These are phyloP conservation scores for Pestalotiopsis sp. DNA, from an alignment of 2,329 filamentous ascomycete species.

Conservation along the genomic window DNA sequence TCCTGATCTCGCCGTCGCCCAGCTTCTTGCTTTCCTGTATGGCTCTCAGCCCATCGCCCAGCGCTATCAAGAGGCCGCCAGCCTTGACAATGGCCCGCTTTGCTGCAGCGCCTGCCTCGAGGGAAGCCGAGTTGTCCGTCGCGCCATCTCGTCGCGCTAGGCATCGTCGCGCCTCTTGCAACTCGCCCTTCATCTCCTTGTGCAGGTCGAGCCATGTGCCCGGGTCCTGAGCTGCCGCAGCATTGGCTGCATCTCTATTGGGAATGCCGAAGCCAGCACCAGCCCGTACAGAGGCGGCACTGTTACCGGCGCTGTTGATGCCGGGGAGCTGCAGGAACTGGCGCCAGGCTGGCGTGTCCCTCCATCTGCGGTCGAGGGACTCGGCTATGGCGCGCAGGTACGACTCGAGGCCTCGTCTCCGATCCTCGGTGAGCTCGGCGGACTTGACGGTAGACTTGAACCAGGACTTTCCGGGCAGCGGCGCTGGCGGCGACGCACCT, in stretches of 20 bases:
- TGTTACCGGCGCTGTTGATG: constrained; percentile 47
- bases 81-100: constrained; percentile 74
- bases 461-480: constrained; percentile 76
- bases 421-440: constrained; percentile 68
- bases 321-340: constrained; percentile 71
- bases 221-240: constrained; percentile 55
- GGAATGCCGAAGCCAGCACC: constrained; percentile 39
- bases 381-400: constrained; percentile 75
- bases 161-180: constrained; percentile 67
- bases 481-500: constrained; percentile 63
- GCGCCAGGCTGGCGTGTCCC: constrained; percentile 72
- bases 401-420: constrained; percentile 67
- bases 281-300: constrained; percentile 48
- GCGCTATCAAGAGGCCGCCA: constrained; percentile 60
- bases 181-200: constrained; percentile 69
- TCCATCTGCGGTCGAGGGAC: constrained; percentile 74
- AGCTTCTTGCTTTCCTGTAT: constrained; percentile 58
- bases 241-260: constrained; percentile 35
- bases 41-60: constrained; percentile 65
- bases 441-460: constrained; percentile 72
- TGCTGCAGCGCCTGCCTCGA: constrained; percentile 71
- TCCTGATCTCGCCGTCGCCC: constrained; percentile 74
- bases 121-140: constrained; percentile 43
- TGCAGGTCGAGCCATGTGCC: constrained; percentile 78
- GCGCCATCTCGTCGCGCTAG: constrained; percentile 70